phyloP scores from a whole-genome alignment of 2,329 filamentous ascomycete species.

The Penicillium expansum region DNA sequence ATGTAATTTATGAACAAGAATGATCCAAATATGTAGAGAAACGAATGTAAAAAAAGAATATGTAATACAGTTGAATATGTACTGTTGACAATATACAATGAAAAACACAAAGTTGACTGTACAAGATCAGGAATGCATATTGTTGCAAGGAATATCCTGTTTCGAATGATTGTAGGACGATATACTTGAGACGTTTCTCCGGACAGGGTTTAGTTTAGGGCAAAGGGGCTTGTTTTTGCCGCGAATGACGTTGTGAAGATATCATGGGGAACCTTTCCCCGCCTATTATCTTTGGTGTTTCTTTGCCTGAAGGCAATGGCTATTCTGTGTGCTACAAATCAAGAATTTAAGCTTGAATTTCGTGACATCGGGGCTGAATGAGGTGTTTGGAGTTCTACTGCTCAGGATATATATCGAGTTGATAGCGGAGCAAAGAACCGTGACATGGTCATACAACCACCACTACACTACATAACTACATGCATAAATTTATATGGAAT shows the following conservation, averaged over 20 bases:
- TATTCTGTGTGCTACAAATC: background rate
- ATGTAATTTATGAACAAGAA: background rate
- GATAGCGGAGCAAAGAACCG: background rate
- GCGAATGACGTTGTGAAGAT: conserved; percentile 20
- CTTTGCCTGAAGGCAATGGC: background rate
- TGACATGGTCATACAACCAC: background rate
- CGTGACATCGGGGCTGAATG: background rate
- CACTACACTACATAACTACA: background rate
- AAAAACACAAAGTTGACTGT: background rate
- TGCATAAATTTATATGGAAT: background rate
- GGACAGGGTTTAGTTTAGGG: background rate
- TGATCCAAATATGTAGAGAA: background rate
- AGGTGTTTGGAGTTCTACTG: background rate
- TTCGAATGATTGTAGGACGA: background rate
- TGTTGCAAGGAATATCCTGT: background rate
- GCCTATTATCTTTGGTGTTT: conserved; percentile 4
- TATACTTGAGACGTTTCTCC: background rate
- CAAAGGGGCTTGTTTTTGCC: conserved; percentile 6
- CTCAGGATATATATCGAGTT: background rate
- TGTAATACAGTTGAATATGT: conserved; percentile 2
- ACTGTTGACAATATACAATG: background rate
- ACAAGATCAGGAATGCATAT: conserved; percentile 6
- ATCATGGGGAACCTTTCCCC: conserved; percentile 23
- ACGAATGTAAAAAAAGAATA: background rate
- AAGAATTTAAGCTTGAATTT: background rate